Conservation (phyloP, 2,329 filamentous ascomycete species). For the Fusarium bulbicola region DNA sequence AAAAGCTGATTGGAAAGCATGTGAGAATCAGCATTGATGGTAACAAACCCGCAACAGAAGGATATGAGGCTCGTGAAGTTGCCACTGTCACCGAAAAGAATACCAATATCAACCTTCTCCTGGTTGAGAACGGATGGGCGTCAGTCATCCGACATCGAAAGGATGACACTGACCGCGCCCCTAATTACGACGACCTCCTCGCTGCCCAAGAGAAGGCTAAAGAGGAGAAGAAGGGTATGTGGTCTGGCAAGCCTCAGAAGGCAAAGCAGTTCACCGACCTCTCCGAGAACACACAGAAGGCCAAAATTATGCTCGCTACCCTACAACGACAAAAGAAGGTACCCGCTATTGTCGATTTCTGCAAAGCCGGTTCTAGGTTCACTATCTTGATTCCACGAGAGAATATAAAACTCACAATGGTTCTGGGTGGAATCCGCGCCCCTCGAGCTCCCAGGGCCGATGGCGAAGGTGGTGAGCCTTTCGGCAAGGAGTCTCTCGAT, state of each 20-base stretch:
- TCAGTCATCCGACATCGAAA: conserved; percentile 95
- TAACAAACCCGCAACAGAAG: conserved; percentile 86
- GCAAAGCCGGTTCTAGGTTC: conserved; percentile 96
- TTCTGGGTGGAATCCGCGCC: conserved; percentile 90
- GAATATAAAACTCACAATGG: conserved; percentile 92
- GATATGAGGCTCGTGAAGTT: conserved; percentile 94
- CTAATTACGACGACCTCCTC: conserved; percentile 91
- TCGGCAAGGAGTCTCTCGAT: conserved; percentile 93
- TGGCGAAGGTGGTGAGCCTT: conserved; percentile 85
- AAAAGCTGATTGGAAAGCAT: conserved; percentile 95
- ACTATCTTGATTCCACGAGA: conserved; percentile 91
- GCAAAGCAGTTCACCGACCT: conserved; percentile 86
- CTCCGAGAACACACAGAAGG: conserved; percentile 92
- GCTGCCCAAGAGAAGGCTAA: conserved; percentile 85
- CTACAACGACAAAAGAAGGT: conserved; percentile 92
- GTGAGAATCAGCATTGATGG: conserved; percentile 90
- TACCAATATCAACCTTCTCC: conserved; percentile 83
- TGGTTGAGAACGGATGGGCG: conserved; percentile 93
- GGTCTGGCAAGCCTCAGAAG: conserved; percentile 89
- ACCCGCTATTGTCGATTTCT: conserved; percentile 93
- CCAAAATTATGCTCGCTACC: conserved; percentile 89
- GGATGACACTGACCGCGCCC: conserved; percentile 92
- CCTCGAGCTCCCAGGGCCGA: conserved; percentile 83
- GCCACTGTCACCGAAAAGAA: conserved; percentile 84
- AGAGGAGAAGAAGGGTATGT: conserved; percentile 91